These are phyloP conservation scores for Citrus australasica DNA, from an alignment of 345 rosid species.

Conservation along the genomic window DNA sequence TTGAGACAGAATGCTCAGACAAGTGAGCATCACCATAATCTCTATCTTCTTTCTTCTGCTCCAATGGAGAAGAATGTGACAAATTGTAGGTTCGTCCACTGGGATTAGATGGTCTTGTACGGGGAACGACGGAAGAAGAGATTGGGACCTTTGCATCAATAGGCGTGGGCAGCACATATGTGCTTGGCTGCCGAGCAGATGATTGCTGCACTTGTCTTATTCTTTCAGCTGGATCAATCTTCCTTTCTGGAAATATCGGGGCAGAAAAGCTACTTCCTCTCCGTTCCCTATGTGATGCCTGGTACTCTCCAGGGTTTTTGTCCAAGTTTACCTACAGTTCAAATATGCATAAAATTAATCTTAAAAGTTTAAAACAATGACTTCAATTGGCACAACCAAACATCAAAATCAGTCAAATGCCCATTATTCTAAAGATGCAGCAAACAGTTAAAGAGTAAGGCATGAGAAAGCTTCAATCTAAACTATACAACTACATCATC, in stretches of 20 bases:
- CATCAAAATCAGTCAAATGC: not conserved
- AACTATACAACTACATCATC: not conserved
- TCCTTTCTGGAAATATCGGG: slow-evolving; percentile 76
- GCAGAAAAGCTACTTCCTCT: slow-evolving; percentile 75
- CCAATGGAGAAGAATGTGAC: slow-evolving; percentile 90
- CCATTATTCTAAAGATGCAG: not conserved
- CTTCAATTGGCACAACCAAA: not conserved
- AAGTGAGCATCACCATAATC: slow-evolving; percentile 29
- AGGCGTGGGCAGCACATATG: slow-evolving; percentile 88
- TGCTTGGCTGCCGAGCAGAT: slow-evolving; percentile 34
- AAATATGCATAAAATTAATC: slow-evolving; percentile 10
- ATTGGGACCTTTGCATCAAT: slow-evolving; percentile 41
- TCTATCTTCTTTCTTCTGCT: slow-evolving; percentile 59
- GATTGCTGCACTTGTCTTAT: slow-evolving; percentile 47
- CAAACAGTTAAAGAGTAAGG: not conserved
- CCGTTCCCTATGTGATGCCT: slow-evolving; percentile 36
- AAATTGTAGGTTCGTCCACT: slow-evolving; percentile 39
- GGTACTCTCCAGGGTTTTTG: slow-evolving; percentile 46
- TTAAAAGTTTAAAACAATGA: not conserved
- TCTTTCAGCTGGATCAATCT: slow-evolving; percentile 57
- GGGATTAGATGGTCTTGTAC: slow-evolving; percentile 35
- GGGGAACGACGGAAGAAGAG: slow-evolving; percentile 44
- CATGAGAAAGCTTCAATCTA: not conserved
- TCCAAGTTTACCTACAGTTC: slow-evolving; percentile 47
- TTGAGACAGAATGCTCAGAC: slow-evolving; percentile 22